Evolutionary conservation across 192 early-diverging fungal genomes (phyloP).

Genomic region (Haplosporangium gracile): DNA sequence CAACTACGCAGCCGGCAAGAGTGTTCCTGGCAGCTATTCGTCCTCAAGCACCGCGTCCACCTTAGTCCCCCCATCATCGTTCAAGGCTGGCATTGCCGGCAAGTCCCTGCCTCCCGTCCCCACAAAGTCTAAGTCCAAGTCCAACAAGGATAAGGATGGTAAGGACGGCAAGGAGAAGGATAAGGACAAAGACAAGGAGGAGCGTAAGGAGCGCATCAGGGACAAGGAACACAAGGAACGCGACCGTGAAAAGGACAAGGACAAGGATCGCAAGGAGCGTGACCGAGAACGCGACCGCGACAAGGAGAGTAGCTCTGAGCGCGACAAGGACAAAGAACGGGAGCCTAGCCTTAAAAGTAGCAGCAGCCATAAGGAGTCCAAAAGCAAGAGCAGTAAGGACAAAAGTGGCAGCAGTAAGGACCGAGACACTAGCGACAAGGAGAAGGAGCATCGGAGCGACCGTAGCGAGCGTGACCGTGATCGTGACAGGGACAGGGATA

Average conservation of each 20-base stretch:
- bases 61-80: slow-evolving; percentile 4
- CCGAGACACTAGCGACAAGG: slow-evolving; percentile 9
- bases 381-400: slow-evolving; percentile 56
- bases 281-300: slow-evolving; percentile 21
- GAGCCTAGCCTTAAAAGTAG: slow-evolving; percentile 30
- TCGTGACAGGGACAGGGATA: slow-evolving; percentile 15
- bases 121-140: slow-evolving; percentile 48
- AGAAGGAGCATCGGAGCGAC: slow-evolving; percentile 14
- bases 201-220: slow-evolving; percentile 18
- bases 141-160: slow-evolving; percentile 29
- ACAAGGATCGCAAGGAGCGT: slow-evolving; percentile 32
- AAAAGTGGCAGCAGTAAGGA: slow-evolving; percentile 58
- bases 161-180: slow-evolving; percentile 33
- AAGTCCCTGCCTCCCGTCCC: slow-evolving; percentile 27
- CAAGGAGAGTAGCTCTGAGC: slow-evolving; percentile 23
- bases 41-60: neutral
- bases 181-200: slow-evolving; percentile 37
- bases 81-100: slow-evolving; percentile 27
- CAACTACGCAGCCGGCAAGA: slow-evolving; percentile 36
- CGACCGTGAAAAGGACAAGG: slow-evolving; percentile 23
- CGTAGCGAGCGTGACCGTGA: slow-evolving; percentile 26
- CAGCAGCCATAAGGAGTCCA: slow-evolving; percentile 41
- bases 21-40: slow-evolving; percentile 28
- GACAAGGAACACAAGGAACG: slow-evolving; percentile 37
- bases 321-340: slow-evolving; percentile 46